Base-by-base conservation (phyloP, 2,329 filamentous ascomycete species). In the Clonostachys sp. region DNA sequence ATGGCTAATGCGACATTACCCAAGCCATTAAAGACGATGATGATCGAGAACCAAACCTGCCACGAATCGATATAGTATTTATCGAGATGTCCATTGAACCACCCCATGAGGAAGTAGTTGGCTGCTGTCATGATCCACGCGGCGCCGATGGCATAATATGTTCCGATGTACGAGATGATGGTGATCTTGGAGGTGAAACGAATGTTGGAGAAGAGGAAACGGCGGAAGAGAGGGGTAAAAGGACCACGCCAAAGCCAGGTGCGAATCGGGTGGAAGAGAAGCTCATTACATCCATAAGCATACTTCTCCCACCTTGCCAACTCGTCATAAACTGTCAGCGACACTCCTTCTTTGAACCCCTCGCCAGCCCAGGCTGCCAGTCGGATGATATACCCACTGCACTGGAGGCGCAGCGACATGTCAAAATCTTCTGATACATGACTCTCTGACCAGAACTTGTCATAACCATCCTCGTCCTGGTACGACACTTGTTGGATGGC, bases 291-390 rank as follows among this genome's bases (percentile, higher is more conserved):
- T 36, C 88, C 87, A 57, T 90, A 91, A 4, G 88, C 89, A 61
- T 91, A 91, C 67, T 92, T 92, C 61, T 92, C 88, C 88, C 89
- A 92, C 48, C 88, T 84, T 3, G 87, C 85, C 50, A 92, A 74
- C 65, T 92, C 89, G 65, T 92, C 88, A 61, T 92, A 91, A 10
- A 92, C 87, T 1, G 88, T 92, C 48, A 92, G 72, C 2, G 88
- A 91, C 46, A 92, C 88, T 53, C 89, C 88, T 62, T 92, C 88
- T 62, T 90, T 86, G 73, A 90, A 91, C 44, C 83, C 86, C n/a
- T 86, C 81, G 36, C 83, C 83, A 7, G 83, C 83, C 76, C 87
- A 91, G 17, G 84, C 81, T 9, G 83, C 86, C 20, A 90, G 73
- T 33, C 87, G 84, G 55, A 89, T 84, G 52, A 84, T 82, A 64